Evolutionary conservation across 345 rosid genomes (phyloP), one percentile per base, ranked within the genome.

Genomic region (Salix arbutifolia): DNA sequence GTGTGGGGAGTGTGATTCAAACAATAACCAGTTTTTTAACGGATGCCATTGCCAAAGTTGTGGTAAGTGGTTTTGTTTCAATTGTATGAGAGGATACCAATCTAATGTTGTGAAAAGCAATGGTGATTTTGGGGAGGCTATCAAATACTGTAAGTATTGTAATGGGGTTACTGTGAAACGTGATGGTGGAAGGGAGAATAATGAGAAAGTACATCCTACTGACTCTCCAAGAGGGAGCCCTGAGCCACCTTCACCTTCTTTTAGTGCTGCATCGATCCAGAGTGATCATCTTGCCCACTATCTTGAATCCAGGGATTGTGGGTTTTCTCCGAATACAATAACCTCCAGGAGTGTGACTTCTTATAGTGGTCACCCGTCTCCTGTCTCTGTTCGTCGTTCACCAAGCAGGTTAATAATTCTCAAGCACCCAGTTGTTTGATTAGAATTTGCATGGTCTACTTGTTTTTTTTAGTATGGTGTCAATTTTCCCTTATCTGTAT

Each of bases 151-250:
- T 78, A 89, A 85, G 85, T 84, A 82, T 76, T 96, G 97, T 85
- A 77, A 74, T 56, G 89, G 88, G 79, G 78, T 74, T 74, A 72
- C 69, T 44, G 48, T 70, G 70, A 84, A 70, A 72, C 83, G 62
- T 67, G 89, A 85, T 72, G 77, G 82, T 35, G 86, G 82, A 75
- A 87, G 81, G 80, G 88, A 85, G 78, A 81, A 52, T 79, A 81
- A 85, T 80, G 91, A 96, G 81, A 96, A 93, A 76, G 92, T 94
- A 61, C 91, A 94, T 82, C 97, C 99, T 72, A 78, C 84, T 8
- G 77, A 74, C 21, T 84, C 88, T 77, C 87, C 88, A 17, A 80
- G 86, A 25, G 91, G 87, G 65, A 89, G 91, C 85, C 93, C 94
- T 3, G 96, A 93, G 76, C 87, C 89, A 16, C 88, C 86, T 11